Evolutionary conservation across 2,329 filamentous ascomycete species (phyloP).

Genomic region (Penicillium psychrosexuale): DNA sequence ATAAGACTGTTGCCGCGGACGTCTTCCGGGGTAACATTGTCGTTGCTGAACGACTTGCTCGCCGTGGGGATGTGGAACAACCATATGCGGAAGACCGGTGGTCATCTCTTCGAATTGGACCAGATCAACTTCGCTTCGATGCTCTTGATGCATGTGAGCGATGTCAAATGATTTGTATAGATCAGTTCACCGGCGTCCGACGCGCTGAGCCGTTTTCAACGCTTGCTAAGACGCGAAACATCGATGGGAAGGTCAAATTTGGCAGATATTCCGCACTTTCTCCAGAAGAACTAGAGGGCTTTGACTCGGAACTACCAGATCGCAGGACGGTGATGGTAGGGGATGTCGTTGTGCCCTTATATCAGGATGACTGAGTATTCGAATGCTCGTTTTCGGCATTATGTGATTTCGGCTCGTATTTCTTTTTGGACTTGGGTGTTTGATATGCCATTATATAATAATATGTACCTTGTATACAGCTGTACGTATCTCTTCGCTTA

Average conservation of each 20-base stretch:
- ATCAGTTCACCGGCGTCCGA: conserved; percentile 75
- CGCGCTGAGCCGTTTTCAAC: conserved; percentile 85
- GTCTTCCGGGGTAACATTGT: conserved; percentile 90
- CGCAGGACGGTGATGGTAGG: conserved; percentile 39
- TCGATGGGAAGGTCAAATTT: conserved; percentile 83
- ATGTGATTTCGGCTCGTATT: neutral
- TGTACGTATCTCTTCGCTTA: neutral
- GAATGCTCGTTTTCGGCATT: neutral
- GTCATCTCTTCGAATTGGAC: conserved; percentile 64
- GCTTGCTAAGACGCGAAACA: conserved; percentile 78
- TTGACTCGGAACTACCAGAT: conserved; percentile 14
- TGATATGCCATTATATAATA: neutral
- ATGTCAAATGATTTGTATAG: conserved; percentile 95
- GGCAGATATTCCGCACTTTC: conserved; percentile 66
- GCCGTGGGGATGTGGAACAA: conserved; percentile 45
- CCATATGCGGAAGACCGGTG: conserved; percentile 81
- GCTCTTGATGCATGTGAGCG: conserved; percentile 80
- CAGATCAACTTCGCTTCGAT: conserved; percentile 39
- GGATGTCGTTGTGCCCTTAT: conserved; percentile 37
- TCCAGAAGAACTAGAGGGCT: conserved; percentile 20
- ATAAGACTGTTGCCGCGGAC: conserved; percentile 63
- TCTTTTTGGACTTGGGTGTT: neutral
- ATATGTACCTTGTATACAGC: neutral
- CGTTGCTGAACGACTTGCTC: conserved; percentile 54
- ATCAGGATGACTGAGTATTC: conserved; percentile 17